Conservation (phyloP, 148 eudicot genomes). For the Oxyria digyna region DNA sequence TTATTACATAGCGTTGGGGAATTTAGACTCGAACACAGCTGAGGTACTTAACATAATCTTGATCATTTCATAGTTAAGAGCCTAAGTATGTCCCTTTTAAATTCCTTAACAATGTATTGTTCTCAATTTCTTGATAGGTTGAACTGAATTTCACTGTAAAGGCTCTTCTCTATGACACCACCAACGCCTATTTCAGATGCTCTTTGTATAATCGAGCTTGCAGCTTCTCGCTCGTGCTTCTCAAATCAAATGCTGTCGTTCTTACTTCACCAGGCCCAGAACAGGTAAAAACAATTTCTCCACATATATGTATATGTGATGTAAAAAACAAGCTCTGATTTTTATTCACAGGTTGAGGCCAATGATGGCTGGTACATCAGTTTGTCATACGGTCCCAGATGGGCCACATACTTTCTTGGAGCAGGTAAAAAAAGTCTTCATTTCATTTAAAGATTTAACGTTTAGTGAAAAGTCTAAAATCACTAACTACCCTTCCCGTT, state of each 20-base stretch:
- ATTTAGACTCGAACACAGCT: slow-evolving; percentile 30
- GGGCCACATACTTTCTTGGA: slow-evolving; percentile 39
- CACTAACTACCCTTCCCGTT: no score
- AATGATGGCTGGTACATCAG: slow-evolving; percentile 26
- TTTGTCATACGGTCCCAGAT: slow-evolving; percentile 42
- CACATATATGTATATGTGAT: no score
- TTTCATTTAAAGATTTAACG: no score
- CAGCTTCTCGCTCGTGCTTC: slow-evolving; percentile 27
- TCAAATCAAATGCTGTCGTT: slow-evolving; percentile 26
- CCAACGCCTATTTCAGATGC: slow-evolving; percentile 30
- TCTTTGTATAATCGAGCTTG: slow-evolving; percentile 24
- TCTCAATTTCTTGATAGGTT: slow-evolving; percentile 18
- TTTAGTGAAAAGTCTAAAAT: no score
- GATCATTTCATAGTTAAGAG: background rate
- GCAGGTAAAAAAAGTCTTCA: slow-evolving; percentile 11
- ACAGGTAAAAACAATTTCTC: slow-evolving; percentile 32
- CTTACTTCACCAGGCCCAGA: slow-evolving; percentile 30
- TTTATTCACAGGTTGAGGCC: slow-evolving; percentile 14
- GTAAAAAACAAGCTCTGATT: background rate
- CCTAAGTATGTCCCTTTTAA: background rate
- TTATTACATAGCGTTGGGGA: slow-evolving; percentile 42
- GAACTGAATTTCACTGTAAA: slow-evolving; percentile 35
- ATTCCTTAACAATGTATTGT: background rate
- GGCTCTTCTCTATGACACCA: slow-evolving; percentile 29
- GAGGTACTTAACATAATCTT: slow-evolving; percentile 19